Evolutionary conservation across 352 stramenopile species (phyloP).

Genomic region (Pythium monospermum): DNA sequence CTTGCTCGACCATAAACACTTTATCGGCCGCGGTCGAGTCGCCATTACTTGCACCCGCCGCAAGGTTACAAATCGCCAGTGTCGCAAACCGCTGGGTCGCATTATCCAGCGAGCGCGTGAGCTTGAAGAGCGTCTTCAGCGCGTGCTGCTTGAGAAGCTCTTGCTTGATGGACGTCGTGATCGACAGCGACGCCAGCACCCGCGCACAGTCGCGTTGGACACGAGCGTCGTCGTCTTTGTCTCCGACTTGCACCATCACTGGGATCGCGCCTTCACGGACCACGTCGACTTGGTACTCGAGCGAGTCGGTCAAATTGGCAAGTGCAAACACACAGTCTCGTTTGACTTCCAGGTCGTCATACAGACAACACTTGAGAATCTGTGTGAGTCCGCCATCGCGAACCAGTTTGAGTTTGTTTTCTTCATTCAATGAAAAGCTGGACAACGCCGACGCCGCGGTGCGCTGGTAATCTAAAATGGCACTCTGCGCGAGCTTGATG

Average conservation of each 20-base stretch:
- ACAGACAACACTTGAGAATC: constrained; percentile 88
- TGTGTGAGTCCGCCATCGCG: constrained; percentile 86
- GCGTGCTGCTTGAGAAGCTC: constrained; percentile 81
- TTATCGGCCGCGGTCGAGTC: constrained; percentile 53
- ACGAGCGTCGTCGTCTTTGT: constrained; percentile 86
- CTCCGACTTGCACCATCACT: constrained; percentile 65
- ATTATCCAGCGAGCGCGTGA: constrained; percentile 91
- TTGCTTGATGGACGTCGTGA: constrained; percentile 78
- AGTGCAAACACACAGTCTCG: constrained; percentile 93
- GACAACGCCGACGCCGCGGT: constrained; percentile 91
- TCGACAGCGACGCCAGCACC: constrained; percentile 88
- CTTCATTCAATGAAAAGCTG: constrained; percentile 89
- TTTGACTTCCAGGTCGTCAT: constrained; percentile 89
- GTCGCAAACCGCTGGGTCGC: constrained; percentile 93
- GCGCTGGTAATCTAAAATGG: constrained; percentile 89
- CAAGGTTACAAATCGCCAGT: constrained; percentile 93
- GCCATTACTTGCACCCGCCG: constrained; percentile 30
- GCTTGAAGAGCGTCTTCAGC: constrained; percentile 88
- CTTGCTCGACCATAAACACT: constrained; percentile 88
- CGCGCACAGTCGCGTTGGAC: constrained; percentile 92
- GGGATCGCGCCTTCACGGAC: constrained; percentile 84
- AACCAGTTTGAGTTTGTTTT: constrained; percentile 94
- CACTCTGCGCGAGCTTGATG: constrained; percentile 87
- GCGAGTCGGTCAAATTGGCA: constrained; percentile 89
- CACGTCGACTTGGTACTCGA: constrained; percentile 88